Base-by-base conservation (phyloP, 352 stramenopile species). In the Phytophthora vignae region DNA sequence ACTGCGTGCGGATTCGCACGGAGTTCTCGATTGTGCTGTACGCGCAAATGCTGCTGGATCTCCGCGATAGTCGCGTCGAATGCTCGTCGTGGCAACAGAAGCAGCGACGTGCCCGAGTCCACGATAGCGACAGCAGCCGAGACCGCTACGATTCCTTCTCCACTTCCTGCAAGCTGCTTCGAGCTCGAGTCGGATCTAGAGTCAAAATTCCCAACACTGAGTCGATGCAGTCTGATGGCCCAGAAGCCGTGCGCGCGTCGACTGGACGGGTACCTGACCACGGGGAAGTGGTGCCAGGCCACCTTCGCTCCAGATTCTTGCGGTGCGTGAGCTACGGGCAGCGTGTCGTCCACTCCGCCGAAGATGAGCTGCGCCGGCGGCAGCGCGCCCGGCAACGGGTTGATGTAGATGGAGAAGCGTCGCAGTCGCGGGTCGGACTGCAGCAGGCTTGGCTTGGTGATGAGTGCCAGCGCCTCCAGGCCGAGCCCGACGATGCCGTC, bases 351-450 rank as follows among this genome's bases (percentile, higher is more conserved):
- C 9, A 88, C 74, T 10, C 85, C 85, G 17, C 82, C 85, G 21
- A 92, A 74, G 49, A 91, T 84, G 11, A 93, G 68, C 58, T 93
- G 83, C 14, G 85, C 81, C 9, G 74, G 53, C 25, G 81, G 81
- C 12, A 78, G 46, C 11, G 74, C 71, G 11, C 71, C 64, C 1
- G 85, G 82, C 22, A 88, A 60, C 40, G 83, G 71, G 64, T 89
- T 93, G 46, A 93, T 82, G 70, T 88, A 93, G 54, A 93, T 74
- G 4, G 85, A 93, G 58, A 93, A 91, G 49, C 64, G 68, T 36
- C 60, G 65, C 29, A 91, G 66, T 14, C 55, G 25, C 38, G 73
- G 27, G 49, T 76, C 56, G 15, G 29, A 56, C 36, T 58, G 27
- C n/a, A 91, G 71, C 8, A 93, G 56, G 46, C 74, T 77, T 22